Evolutionary conservation across 805 yeast species (phyloP), one percentile per base, ranked within the genome.

Genomic region (Sungouiella thailandica): DNA sequence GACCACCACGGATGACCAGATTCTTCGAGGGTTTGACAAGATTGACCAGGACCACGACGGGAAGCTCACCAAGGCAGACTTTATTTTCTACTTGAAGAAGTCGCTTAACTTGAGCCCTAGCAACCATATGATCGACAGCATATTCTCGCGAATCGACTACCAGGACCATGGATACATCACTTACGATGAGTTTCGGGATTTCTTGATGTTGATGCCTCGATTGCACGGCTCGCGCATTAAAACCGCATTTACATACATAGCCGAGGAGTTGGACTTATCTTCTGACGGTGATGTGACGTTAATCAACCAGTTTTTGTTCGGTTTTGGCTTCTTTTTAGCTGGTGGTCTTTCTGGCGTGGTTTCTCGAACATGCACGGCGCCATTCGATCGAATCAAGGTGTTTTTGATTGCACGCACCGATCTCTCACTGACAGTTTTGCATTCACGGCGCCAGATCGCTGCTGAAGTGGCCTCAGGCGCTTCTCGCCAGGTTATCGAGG

Each of bases 281-380:
- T 76, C 95, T 0, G 97, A 90, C 49, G 96, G 96, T 56, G 97
- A 90, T 60, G 87, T 89, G 41, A 81, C 94, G 0, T 70, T 90
- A 23, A 80, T 82, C 27, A 79, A 78, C 53, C 95, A 86, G 43
- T 72, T 84, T 34, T 60, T 84, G 31, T 78, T 83, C 52, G 95
- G 96, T 20, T 72, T 87, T 41, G 96, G 97, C 1, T 93, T 78
- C 58, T 93, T 93, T 52, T 61, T 89, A 22, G 95, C 96, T 2
- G 98, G 98, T 25, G 98, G 98, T 0, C 58, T 89, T 14, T 84
- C 96, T 2, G 98, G 98, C 2, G 98, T 90, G 2, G 83, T 93
- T 4, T 87, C 96, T 10, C 78, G 98, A 61, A 88, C 97, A 0
- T 83, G 93, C 49, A 93, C 98, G 0, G 98, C 97, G 0, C 98